These are phyloP conservation scores for Hordeum pubiflorum DNA, from an alignment of 202 grass and related monocot genomes.

Conservation along the genomic window DNA sequence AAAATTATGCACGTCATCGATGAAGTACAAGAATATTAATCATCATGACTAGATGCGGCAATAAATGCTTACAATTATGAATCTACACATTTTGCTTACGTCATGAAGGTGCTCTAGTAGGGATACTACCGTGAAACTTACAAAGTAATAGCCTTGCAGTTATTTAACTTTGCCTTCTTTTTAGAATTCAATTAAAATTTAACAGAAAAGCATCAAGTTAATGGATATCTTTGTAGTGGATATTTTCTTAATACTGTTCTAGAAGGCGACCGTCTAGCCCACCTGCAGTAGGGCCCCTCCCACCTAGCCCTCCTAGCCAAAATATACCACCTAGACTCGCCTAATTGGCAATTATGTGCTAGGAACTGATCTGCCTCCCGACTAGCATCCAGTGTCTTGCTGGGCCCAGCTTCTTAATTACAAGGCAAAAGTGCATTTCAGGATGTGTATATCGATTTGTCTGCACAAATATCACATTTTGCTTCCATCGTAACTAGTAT, in stretches of 20 bases:
- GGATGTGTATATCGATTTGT: background rate
- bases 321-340: background rate
- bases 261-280: background rate
- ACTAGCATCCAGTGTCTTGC: background rate
- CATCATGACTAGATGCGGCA: constrained; percentile 12
- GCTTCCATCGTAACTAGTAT: background rate
- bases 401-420: constrained; percentile 15
- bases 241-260: background rate
- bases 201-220: background rate
- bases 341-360: background rate
- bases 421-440: constrained; percentile 19
- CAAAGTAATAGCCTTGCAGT: background rate
- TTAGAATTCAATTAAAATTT: background rate
- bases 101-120: background rate
- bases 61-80: constrained; percentile 18
- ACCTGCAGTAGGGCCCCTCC: background rate
- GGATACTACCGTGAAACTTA: background rate
- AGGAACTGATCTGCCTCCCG: background rate
- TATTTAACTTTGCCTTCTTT: background rate
- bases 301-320: background rate
- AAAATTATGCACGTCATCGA: constrained; percentile 19
- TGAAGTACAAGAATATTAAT: constrained; percentile 26
- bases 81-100: background rate
- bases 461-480: constrained; percentile 18
- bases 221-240: background rate